Percentiles rank a stretch among this genome's conserved stretches.
These are phyloP conservation scores for Digitaria exilis DNA, from an alignment of 202 grass and related monocot genomes.

Conservation along the genomic window DNA sequence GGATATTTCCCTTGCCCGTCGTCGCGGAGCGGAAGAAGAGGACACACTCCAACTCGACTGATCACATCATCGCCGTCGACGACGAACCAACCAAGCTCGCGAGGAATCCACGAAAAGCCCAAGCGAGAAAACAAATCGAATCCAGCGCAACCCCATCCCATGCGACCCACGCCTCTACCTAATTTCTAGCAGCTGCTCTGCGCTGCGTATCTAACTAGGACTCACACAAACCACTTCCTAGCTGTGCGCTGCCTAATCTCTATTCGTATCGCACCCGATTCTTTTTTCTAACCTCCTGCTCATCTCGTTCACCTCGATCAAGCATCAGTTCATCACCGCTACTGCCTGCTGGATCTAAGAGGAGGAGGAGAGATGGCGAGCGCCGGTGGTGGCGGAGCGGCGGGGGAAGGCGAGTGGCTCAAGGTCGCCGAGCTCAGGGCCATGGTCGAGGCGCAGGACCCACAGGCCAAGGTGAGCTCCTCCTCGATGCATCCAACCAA, in stretches of 20 bases:
- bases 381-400: not conserved
- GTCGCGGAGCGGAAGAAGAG: too few species aligned
- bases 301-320: not conserved
- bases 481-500: not conserved
- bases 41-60: too few species aligned
- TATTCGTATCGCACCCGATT: not conserved
- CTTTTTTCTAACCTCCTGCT: not conserved
- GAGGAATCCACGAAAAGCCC: too few species aligned
- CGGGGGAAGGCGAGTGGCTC: slow-evolving; percentile 54
- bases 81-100: too few species aligned
- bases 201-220: too few species aligned
- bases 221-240: too few species aligned
- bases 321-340: too few species aligned
- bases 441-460: slow-evolving; percentile 52
- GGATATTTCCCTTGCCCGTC: too few species aligned
- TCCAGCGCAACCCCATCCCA: not conserved
- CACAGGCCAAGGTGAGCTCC: slow-evolving; percentile 52
- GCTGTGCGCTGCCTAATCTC: too few species aligned
- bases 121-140: not conserved
- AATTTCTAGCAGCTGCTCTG: too few species aligned
- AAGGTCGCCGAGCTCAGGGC: slow-evolving; percentile 57
- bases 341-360: not conserved
- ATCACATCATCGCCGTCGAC: too few species aligned
- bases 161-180: not conserved
- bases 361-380: slow-evolving; percentile 4